Percentiles rank a stretch among this genome's conserved stretches.
Conservation (phyloP, 2,329 filamentous ascomycete species). For the Alternaria incomplexa region DNA sequence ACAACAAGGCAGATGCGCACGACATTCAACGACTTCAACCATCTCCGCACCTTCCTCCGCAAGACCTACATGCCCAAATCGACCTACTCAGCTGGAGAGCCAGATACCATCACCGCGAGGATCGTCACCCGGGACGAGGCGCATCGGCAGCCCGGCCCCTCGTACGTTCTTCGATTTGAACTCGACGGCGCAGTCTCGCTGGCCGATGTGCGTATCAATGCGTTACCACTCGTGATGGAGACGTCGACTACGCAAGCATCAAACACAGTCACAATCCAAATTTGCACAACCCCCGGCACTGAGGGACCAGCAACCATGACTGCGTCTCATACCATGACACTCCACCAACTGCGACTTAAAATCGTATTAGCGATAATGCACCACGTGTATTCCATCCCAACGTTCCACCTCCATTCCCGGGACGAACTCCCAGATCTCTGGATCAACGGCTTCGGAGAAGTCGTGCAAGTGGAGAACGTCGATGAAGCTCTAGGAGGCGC, state of each 20-base stretch:
- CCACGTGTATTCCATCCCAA: not conserved
- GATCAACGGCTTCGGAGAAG: not conserved
- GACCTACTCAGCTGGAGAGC: not conserved
- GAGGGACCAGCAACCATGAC: not conserved
- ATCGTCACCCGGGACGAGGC: not conserved
- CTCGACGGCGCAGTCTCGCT: fast-evolving
- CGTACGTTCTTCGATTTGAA: not conserved
- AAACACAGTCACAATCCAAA: not conserved
- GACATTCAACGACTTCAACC: not conserved
- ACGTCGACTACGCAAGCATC: not conserved
- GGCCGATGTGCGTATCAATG: not conserved
- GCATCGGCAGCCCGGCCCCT: not conserved
- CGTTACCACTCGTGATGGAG: not conserved
- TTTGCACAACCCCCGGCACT: not conserved
- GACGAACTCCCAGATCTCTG: not conserved
- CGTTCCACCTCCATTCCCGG: too few relatives aligned
- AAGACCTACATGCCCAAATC: not conserved
- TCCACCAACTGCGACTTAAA: not conserved
- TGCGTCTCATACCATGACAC: not conserved
- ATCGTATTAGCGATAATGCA: not conserved
- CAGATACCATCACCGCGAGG: not conserved
- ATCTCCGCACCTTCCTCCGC: not conserved
- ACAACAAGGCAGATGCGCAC: not conserved
- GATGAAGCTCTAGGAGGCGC: too few relatives aligned
- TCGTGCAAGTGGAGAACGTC: too few relatives aligned